Percentiles rank a stretch among this genome's conserved stretches.
These are phyloP conservation scores for Veloporphyrellus conicus DNA, from an alignment of 1,284 basidiomycete species.

Conservation along the genomic window DNA sequence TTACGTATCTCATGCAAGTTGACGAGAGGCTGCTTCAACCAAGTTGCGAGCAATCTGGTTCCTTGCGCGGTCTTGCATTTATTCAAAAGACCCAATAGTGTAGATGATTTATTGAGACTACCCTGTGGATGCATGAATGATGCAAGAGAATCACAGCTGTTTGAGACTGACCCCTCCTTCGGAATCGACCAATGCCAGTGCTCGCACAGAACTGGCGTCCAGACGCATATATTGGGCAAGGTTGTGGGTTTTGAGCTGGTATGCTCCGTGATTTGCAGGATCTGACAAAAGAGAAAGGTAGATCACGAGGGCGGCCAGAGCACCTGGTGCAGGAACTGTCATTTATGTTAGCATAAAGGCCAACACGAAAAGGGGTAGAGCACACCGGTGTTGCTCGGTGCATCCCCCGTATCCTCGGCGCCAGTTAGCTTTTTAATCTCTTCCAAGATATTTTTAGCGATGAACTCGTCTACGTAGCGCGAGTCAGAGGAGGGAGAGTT, in stretches of 20 bases:
- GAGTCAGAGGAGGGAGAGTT: not conserved
- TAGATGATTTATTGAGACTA: slow-evolving; percentile 70
- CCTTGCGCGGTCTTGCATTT: slow-evolving; percentile 97
- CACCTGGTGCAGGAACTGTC: slow-evolving; percentile 37
- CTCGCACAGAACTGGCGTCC: slow-evolving; percentile 90
- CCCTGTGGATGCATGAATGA: slow-evolving; percentile 35
- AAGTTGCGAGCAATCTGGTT: slow-evolving; percentile 83
- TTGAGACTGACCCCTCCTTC: slow-evolving; percentile 45
- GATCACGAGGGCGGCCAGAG: slow-evolving; percentile 76
- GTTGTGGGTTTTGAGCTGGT: slow-evolving; percentile 82
- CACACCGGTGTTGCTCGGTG: slow-evolving; percentile 14
- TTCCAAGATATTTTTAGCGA: slow-evolving; percentile 75
- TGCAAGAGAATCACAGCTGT: slow-evolving; percentile 27
- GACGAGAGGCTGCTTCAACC: slow-evolving; percentile 96
- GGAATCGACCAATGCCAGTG: slow-evolving; percentile 82
- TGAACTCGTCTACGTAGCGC: slow-evolving; percentile 69
- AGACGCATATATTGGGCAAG: slow-evolving; percentile 93
- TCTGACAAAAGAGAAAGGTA: slow-evolving; percentile 87
- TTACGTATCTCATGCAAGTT: slow-evolving; percentile 89
- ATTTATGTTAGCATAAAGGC: slow-evolving; percentile 19
- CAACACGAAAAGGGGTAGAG: not conserved
- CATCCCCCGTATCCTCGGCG: slow-evolving; percentile 23
- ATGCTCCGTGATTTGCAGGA: slow-evolving; percentile 77
- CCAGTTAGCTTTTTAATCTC: slow-evolving; percentile 73
- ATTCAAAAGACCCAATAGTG: slow-evolving; percentile 86